Evolutionary conservation across 2,329 filamentous ascomycete genomes (phyloP).

Genomic region (Aspergillus felis): DNA sequence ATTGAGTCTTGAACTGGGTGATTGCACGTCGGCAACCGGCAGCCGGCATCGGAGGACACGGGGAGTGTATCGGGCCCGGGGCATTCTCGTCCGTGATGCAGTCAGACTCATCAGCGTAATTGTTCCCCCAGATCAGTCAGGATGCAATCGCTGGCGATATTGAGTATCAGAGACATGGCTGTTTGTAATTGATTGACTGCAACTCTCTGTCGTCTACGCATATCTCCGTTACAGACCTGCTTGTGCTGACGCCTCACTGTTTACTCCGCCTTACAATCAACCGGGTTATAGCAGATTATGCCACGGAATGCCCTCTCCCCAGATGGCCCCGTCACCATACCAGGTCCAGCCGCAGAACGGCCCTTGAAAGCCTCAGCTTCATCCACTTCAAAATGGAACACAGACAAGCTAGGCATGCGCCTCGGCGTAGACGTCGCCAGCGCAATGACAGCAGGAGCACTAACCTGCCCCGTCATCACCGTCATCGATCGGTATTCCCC

Average conservation of each 20-base stretch:
- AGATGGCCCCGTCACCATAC: slow-evolving; percentile 21
- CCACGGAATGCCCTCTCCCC: slow-evolving; percentile 26
- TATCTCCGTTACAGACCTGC: no score
- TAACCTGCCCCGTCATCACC: slow-evolving; percentile 80
- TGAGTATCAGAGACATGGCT: no score
- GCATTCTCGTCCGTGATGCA: neutral
- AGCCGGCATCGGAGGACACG: slow-evolving; percentile 11
- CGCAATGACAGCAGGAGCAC: slow-evolving; percentile 65
- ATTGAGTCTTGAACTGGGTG: no score
- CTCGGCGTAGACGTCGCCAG: slow-evolving; percentile 65
- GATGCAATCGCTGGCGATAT: neutral
- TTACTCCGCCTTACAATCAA: no score
- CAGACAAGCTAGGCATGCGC: slow-evolving; percentile 63
- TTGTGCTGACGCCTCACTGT: no score
- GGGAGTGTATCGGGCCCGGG: neutral
- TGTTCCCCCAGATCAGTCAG: neutral
- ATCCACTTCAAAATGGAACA: slow-evolving; percentile 61
- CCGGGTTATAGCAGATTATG: slow-evolving; percentile 18
- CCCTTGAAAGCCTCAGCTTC: slow-evolving; percentile 8
- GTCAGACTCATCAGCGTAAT: neutral
- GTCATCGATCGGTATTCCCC: slow-evolving; percentile 72
- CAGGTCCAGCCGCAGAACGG: neutral
- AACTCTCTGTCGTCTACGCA: no score
- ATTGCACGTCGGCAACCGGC: neutral
- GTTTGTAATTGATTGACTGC: no score